phyloP scores from a whole-genome alignment of 768 basidiomycete species.

The Mycena filopes region DNA sequence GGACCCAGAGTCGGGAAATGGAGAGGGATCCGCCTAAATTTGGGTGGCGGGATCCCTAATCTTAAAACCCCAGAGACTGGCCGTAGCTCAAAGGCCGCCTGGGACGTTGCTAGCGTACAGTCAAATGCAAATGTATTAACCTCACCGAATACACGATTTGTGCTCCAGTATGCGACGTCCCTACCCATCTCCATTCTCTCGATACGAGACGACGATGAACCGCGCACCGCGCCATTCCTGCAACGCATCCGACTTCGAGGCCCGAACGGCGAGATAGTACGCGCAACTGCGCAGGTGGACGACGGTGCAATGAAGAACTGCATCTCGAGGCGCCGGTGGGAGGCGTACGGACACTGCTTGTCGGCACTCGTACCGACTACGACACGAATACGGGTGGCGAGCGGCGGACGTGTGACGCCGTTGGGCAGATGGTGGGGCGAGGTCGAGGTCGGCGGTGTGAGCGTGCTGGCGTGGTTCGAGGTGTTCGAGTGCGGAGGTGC shows the following conservation, averaged over 20 bases:
- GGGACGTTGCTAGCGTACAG: slow-evolving; percentile 26
- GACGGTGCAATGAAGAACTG: slow-evolving; percentile 15
- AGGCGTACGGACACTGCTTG: slow-evolving; percentile 15
- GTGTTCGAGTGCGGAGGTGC: slow-evolving; percentile 12
- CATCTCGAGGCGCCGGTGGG: slow-evolving; percentile 17
- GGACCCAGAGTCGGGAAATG: slow-evolving; percentile 22
- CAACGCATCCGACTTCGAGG: slow-evolving; percentile 18
- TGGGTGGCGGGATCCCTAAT: slow-evolving; percentile 20
- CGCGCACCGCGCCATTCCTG: slow-evolving; percentile 8
- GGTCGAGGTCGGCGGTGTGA: slow-evolving; percentile 9
- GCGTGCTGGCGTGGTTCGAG: slow-evolving; percentile 8
- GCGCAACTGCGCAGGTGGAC: slow-evolving; percentile 13
- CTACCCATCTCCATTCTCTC: not conserved
- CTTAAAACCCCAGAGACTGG: slow-evolving; percentile 17
- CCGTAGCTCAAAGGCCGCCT: not conserved
- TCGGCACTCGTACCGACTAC: not conserved
- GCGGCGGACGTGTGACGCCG: slow-evolving; percentile 3
- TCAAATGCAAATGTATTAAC: slow-evolving; percentile 16
- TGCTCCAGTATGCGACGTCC: slow-evolving; percentile 14
- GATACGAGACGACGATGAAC: not conserved
- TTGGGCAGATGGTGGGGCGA: slow-evolving; percentile 21
- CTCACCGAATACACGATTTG: slow-evolving; percentile 12
- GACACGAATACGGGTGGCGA: slow-evolving; percentile 10
- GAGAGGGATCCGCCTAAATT: slow-evolving; percentile 18
- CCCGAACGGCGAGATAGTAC: not conserved